Conservation (phyloP, 2,329 filamentous ascomycete species). For the Aspergillus versicolor region DNA sequence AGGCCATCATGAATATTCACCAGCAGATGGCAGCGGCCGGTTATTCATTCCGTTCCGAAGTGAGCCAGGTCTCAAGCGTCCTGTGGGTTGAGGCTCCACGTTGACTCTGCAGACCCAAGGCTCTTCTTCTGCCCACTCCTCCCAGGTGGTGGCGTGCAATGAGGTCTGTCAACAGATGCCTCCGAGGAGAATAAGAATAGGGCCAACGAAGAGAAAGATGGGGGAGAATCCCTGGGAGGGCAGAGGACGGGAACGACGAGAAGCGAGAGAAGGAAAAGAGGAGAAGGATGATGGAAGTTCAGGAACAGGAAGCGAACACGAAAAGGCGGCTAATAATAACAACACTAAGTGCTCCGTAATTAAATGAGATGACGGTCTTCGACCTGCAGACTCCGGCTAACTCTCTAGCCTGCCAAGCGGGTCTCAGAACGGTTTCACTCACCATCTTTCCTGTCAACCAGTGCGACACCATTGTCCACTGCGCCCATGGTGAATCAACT, state of each 20-base stretch:
- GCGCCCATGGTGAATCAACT: not conserved
- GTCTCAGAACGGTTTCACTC: conserved; percentile 3
- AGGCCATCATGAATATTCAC: conserved; percentile 8
- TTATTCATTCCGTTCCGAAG: conserved; percentile 12
- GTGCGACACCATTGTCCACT: not conserved
- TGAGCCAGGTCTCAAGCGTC: not conserved
- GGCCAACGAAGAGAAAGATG: not conserved
- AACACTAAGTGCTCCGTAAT: conserved; percentile 1
- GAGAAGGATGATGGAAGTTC: not conserved
- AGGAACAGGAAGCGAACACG: conserved; percentile 4
- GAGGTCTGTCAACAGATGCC: conserved; percentile 6
- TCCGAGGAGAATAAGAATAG: not conserved
- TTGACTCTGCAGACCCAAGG: conserved; percentile 9
- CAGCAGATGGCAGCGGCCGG: conserved; percentile 3
- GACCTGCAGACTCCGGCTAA: conserved; percentile 6
- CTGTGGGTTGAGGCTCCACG: conserved; percentile 10
- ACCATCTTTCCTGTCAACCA: not conserved
- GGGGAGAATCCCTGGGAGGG: not conserved
- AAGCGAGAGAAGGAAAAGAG: not conserved
- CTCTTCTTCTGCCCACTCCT: not conserved
- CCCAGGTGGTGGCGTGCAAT: not conserved
- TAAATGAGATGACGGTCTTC: conserved; percentile 10
- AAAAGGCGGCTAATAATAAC: conserved; percentile 9
- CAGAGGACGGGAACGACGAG: not conserved
- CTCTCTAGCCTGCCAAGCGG: not conserved